phyloP scores from a whole-genome alignment of 768 basidiomycete genomes.

The Suillus occidentalis region DNA sequence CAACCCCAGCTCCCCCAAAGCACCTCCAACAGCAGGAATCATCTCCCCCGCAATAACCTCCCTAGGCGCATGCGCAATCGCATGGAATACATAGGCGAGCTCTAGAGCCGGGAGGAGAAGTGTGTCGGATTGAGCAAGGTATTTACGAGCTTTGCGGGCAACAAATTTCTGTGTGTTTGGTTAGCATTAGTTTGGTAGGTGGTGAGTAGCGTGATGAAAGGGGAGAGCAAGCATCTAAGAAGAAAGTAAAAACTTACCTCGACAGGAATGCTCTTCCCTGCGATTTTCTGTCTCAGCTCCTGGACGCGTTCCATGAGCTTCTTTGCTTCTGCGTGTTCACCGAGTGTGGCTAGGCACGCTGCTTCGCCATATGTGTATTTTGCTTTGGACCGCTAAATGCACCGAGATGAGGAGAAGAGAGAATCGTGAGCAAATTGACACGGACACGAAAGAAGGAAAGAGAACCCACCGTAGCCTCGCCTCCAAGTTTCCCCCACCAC shows the following conservation, averaged over 20 bases:
- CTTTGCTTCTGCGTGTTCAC: constrained; percentile 54
- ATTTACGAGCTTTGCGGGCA: constrained; percentile 86
- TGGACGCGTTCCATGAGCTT: constrained; percentile 74
- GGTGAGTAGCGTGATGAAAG: not conserved
- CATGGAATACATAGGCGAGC: constrained; percentile 77
- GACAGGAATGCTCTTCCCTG: constrained; percentile 72
- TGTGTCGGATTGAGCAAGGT: constrained; percentile 62
- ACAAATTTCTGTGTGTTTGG: constrained; percentile 68
- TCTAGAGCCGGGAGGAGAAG: constrained; percentile 77
- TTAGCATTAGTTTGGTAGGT: not conserved
- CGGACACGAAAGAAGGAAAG: not conserved
- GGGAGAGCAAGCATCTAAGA: not conserved
- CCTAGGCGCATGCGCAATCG: constrained; percentile 74
- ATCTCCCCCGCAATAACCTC: constrained; percentile 56
- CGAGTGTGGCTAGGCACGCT: constrained; percentile 67
- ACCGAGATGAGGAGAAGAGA: not conserved
- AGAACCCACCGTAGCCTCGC: not conserved
- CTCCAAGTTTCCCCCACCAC: not conserved
- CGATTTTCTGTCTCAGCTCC: constrained; percentile 79
- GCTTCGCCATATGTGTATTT: constrained; percentile 78
- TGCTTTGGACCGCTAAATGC: constrained; percentile 67
- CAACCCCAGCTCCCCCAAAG: constrained; percentile 47
- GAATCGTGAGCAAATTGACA: not conserved
- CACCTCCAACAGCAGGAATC: constrained; percentile 62
- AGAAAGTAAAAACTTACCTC: constrained; percentile 44